Conservation (phyloP, 2,329 filamentous ascomycete genomes). For the Calcarisporium arbuscula region DNA sequence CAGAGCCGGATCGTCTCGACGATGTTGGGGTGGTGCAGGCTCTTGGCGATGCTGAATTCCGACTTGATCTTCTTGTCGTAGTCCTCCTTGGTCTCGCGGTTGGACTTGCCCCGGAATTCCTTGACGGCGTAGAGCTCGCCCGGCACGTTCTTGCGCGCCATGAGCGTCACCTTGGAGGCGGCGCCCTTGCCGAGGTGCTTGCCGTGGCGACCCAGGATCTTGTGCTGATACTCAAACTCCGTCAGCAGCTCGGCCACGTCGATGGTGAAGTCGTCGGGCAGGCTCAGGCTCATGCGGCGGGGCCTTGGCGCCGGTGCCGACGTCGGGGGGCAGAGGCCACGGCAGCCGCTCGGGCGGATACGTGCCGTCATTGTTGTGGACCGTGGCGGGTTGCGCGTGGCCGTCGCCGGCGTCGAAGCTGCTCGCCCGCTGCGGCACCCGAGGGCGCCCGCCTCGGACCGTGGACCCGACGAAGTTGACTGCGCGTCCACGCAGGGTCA, state of each 20-base stretch:
- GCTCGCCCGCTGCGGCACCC: slow-evolving; percentile 33
- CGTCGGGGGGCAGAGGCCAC: slow-evolving; percentile 58
- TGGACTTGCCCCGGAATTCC: slow-evolving; percentile 71
- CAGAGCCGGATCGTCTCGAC: slow-evolving; percentile 75
- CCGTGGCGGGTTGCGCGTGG: slow-evolving; percentile 14
- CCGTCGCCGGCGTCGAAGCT: slow-evolving; percentile 39
- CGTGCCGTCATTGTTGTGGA: slow-evolving; percentile 18
- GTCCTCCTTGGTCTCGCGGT: slow-evolving; percentile 62
- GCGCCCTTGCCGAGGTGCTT: slow-evolving; percentile 77
- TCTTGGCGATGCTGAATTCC: slow-evolving; percentile 83
- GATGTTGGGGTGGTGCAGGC: slow-evolving; percentile 79
- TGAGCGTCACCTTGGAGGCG: slow-evolving; percentile 75
- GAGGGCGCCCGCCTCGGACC: slow-evolving; percentile 16
- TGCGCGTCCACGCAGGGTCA: slow-evolving; percentile 40
- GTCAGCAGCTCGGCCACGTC: slow-evolving; percentile 61
- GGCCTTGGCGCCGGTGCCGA: slow-evolving; percentile 70
- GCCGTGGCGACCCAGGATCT: slow-evolving; percentile 64
- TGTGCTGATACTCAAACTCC: slow-evolving; percentile 65
- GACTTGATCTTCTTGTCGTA: slow-evolving; percentile 89
- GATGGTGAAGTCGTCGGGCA: slow-evolving; percentile 69
- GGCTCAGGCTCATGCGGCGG: slow-evolving; percentile 67
- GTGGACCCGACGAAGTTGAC: slow-evolving; percentile 39
- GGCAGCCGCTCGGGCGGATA: slow-evolving; percentile 38
- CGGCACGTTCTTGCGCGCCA: slow-evolving; percentile 62
- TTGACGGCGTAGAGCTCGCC: slow-evolving; percentile 76